A percentile compares a stretch with the other conserved stretches of the same genome.
Evolutionary conservation across 306 rosid species (phyloP).

Genomic region (Rosa chinensis): DNA sequence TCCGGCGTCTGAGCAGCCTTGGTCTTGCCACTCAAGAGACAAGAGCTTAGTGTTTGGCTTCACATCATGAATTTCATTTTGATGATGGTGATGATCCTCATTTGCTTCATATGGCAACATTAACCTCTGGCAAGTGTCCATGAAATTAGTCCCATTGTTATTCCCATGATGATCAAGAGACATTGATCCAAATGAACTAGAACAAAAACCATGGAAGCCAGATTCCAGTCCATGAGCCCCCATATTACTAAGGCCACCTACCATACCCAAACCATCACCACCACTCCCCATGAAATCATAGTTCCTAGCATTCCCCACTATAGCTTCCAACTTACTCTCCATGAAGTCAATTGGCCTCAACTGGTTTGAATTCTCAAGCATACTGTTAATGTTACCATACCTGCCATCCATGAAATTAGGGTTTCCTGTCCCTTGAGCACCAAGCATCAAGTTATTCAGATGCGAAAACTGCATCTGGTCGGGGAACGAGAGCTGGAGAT

Average conservation of each 20-base stretch:
- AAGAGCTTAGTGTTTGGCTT: slow-evolving; percentile 75
- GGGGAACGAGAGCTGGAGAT: slow-evolving; percentile 72
- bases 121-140: slow-evolving; percentile 73
- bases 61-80: slow-evolving; percentile 52
- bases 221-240: slow-evolving; percentile 36
- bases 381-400: slow-evolving; percentile 21
- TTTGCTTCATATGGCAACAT: slow-evolving; percentile 66
- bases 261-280: slow-evolving; percentile 42
- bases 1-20: slow-evolving; percentile 66
- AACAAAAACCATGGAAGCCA: slow-evolving; percentile 50
- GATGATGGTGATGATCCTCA: slow-evolving; percentile 33
- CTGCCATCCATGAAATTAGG: slow-evolving; percentile 42
- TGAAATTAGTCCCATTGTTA: slow-evolving; percentile 35
- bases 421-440: slow-evolving; percentile 45
- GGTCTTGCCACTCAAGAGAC: slow-evolving; percentile 96
- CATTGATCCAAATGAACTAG: slow-evolving; percentile 49
- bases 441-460: slow-evolving; percentile 43
- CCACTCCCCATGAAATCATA: slow-evolving; percentile 52
- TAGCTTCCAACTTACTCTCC: slow-evolving; percentile 67
- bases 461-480: slow-evolving; percentile 68
- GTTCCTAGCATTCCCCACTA: slow-evolving; percentile 46
- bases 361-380: slow-evolving; percentile 38
- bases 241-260: slow-evolving; percentile 37
- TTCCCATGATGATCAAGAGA: slow-evolving; percentile 43
- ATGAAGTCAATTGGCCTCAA: slow-evolving; percentile 68